Evolutionary conservation across 2,329 filamentous ascomycete species (phyloP).

Genomic region (Claviceps capensis): DNA sequence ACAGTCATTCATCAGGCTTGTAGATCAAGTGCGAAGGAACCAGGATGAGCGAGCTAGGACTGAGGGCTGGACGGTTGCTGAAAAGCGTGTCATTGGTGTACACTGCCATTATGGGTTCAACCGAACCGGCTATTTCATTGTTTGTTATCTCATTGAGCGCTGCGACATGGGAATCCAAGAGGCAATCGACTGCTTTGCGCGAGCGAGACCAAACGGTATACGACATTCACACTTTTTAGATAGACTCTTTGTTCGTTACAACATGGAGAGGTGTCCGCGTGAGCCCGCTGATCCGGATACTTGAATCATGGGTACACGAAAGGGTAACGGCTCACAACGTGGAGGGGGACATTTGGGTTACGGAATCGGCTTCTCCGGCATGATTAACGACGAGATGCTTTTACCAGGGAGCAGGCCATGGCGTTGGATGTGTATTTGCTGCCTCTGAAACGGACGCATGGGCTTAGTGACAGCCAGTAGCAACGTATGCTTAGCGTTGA

Average conservation of each 20-base stretch:
- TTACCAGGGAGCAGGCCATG: background rate
- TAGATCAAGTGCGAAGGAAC: slow-evolving; percentile 45
- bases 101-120: slow-evolving; percentile 98
- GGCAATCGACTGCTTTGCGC: slow-evolving; percentile 67
- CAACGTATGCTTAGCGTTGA: too few species aligned
- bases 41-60: slow-evolving; percentile 26
- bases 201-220: slow-evolving; percentile 66
- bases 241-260: slow-evolving; percentile 66
- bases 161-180: slow-evolving; percentile 57
- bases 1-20: slow-evolving; percentile 37
- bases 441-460: too few species aligned
- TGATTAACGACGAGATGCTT: background rate
- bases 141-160: slow-evolving; percentile 78
- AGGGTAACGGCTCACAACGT: background rate
- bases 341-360: background rate
- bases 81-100: slow-evolving; percentile 51
- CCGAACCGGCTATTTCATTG: slow-evolving; percentile 80
- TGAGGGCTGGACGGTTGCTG: slow-evolving; percentile 26
- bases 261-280: slow-evolving; percentile 12
- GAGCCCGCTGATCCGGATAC: slow-evolving; percentile 27
- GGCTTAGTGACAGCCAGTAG: too few species aligned
- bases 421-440: background rate
- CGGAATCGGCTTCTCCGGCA: background rate
- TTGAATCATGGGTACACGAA: slow-evolving; percentile 41
- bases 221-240: slow-evolving; percentile 83